Percentiles rank a stretch among this genome's conserved stretches.
phyloP scores from a whole-genome alignment of 768 basidiomycete genomes.

The Suillus clintonianus region DNA sequence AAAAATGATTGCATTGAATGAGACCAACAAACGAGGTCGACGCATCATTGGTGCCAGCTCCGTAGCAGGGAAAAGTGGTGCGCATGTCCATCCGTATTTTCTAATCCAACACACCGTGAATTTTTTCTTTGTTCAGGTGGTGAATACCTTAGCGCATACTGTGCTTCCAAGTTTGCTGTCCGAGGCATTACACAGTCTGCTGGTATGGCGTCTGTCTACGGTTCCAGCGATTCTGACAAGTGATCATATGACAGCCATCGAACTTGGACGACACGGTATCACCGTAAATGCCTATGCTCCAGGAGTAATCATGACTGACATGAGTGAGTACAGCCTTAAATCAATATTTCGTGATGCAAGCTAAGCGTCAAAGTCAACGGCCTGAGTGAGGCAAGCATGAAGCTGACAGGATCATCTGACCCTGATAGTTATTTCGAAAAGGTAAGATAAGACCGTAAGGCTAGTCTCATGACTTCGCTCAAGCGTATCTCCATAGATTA shows the following conservation, averaged over 20 bases:
- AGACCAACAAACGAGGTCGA: constrained; percentile 35
- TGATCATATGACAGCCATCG: constrained; percentile 16
- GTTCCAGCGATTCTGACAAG: background rate
- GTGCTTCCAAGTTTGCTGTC: constrained; percentile 33
- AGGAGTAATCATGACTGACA: constrained; percentile 24
- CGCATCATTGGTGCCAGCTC: constrained; percentile 40
- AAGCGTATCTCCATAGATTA: background rate
- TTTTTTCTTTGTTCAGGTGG: background rate
- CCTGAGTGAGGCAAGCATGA: constrained; percentile 1
- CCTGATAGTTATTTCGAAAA: too few species aligned
- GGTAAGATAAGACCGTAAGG: background rate
- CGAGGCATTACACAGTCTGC: constrained; percentile 31
- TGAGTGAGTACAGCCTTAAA: constrained; percentile 14
- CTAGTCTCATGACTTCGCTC: background rate
- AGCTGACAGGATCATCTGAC: constrained; percentile 1
- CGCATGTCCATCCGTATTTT: background rate
- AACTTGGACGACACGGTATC: constrained; percentile 26
- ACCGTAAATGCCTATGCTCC: constrained; percentile 33
- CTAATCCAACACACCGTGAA: background rate
- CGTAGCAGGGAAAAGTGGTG: constrained; percentile 22
- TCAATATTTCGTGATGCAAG: background rate
- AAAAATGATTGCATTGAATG: constrained; percentile 34
- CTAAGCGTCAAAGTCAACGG: background rate
- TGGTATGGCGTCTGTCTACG: constrained; percentile 6
- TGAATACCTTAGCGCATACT: constrained; percentile 18